Conservation (phyloP, 306 rosid species). For the Clitoria ternatea region DNA sequence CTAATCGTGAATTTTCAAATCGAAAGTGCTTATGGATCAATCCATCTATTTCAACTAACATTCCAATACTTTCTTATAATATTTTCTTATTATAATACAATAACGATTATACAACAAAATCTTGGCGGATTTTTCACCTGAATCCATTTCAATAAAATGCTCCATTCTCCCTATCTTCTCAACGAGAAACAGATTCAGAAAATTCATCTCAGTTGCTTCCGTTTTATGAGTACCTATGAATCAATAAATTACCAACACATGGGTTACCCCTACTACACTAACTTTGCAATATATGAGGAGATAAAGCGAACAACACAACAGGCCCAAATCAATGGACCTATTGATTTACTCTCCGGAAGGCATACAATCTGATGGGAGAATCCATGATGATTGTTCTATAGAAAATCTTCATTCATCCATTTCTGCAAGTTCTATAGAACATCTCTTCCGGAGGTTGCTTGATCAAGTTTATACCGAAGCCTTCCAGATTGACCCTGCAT, state of each 20-base stretch:
- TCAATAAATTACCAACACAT: conserved; percentile 18
- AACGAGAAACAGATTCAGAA: conserved; percentile 4
- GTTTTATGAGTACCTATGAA: conserved; percentile 1
- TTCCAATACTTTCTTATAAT: conserved; percentile 21
- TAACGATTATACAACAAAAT: conserved; percentile 30
- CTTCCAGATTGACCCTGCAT: conserved; percentile 42
- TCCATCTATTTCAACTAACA: conserved; percentile 19
- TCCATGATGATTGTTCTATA: conserved; percentile 28
- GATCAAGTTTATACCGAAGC: conserved; percentile 27
- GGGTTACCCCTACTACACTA: conserved; percentile 38
- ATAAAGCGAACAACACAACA: conserved; percentile 35
- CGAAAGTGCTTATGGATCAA: conserved; percentile 19
- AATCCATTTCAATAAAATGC: conserved; percentile 31
- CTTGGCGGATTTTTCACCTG: conserved; percentile 39
- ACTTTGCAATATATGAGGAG: conserved; percentile 37
- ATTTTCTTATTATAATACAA: no score
- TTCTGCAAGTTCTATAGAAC: conserved; percentile 33
- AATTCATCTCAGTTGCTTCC: conserved; percentile 27
- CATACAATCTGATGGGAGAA: conserved; percentile 36
- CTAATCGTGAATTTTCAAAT: conserved; percentile 30
- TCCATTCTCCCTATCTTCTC: conserved; percentile 24
- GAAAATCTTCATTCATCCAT: conserved; percentile 18
- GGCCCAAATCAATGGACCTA: conserved; percentile 35
- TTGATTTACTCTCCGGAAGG: conserved; percentile 32
- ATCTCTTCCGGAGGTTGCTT: conserved; percentile 37